Evolutionary conservation across 1,284 basidiomycete genomes (phyloP).

Genomic region (Neotropicomus parvogracilis): DNA sequence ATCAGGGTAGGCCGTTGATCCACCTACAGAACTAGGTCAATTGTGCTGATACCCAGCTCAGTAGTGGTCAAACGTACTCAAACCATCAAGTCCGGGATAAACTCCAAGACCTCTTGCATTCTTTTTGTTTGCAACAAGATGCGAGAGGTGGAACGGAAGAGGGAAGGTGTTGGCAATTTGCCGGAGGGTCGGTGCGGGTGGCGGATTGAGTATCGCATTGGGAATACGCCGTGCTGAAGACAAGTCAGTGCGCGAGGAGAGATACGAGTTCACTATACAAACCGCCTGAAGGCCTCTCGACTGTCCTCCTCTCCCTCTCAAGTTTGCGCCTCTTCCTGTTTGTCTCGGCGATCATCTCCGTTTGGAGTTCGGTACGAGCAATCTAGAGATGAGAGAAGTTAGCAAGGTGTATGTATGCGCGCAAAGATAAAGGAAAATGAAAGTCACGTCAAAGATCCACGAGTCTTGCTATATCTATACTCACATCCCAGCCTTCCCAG

Average conservation of each 20-base stretch:
- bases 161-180: slow-evolving; percentile 45
- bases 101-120: slow-evolving; percentile 19
- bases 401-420: slow-evolving; percentile 9
- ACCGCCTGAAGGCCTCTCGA: slow-evolving; percentile 75
- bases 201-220: slow-evolving; percentile 39
- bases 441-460: slow-evolving; percentile 2
- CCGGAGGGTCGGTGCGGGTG: slow-evolving; percentile 45
- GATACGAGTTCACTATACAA: slow-evolving; percentile 11
- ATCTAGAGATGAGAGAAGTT: slow-evolving; percentile 38
- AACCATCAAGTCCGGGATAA: slow-evolving; percentile 20
- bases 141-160: slow-evolving; percentile 24
- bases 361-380: slow-evolving; percentile 70
- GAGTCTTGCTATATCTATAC: slow-evolving; percentile 16
- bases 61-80: slow-evolving; percentile 16
- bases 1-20: slow-evolving; percentile 48
- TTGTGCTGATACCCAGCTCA: slow-evolving; percentile 12
- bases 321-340: slow-evolving; percentile 76
- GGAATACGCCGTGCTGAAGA: slow-evolving; percentile 49
- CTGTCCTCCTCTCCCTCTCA: slow-evolving; percentile 73
- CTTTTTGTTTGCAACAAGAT: slow-evolving; percentile 20
- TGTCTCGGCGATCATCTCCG: slow-evolving; percentile 77
- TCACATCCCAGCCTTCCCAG: slow-evolving; percentile 78
- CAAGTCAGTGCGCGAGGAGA: slow-evolving; percentile 2
- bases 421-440: slow-evolving; percentile 3
- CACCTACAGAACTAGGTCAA: slow-evolving; percentile 14